Conservation (phyloP, 208 protist genomes). For the Trypanosoma brucei region DNA sequence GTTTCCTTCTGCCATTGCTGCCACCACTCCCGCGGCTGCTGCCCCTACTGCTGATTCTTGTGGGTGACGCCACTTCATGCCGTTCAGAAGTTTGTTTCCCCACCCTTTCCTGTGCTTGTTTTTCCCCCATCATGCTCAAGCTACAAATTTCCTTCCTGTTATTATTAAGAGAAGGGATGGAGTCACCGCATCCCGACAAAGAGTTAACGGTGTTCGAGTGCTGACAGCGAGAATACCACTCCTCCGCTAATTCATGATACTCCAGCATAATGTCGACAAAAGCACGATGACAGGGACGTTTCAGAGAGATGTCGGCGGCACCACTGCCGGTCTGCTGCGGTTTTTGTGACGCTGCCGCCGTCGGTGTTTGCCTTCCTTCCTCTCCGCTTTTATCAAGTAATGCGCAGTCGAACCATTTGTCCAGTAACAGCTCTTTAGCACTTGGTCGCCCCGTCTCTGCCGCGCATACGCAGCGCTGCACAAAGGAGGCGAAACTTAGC, state of each 20-base stretch:
- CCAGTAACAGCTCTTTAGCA: slow-evolving; percentile 51
- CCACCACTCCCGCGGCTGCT: neutral
- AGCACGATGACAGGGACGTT: slow-evolving; percentile 15
- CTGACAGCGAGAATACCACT: slow-evolving; percentile 5
- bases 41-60: neutral
- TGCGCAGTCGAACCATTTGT: slow-evolving; percentile 72
- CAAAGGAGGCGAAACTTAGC: slow-evolving; percentile 47
- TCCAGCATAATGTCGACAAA: slow-evolving; percentile 28
- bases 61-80: neutral
- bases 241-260: slow-evolving; percentile 25
- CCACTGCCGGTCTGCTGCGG: slow-evolving; percentile 4
- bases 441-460: slow-evolving; percentile 45
- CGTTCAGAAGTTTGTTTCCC: neutral
- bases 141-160: slow-evolving; percentile 9
- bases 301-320: neutral
- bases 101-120: neutral
- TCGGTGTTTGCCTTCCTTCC: neutral
- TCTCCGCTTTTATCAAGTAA: slow-evolving; percentile 24
- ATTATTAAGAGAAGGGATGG: slow-evolving; percentile 3
- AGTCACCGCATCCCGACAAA: neutral
- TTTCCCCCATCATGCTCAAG: slow-evolving; percentile 1
- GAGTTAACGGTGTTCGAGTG: neutral
- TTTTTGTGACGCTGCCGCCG: slow-evolving; percentile 5
- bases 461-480: slow-evolving; percentile 45
- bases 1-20: neutral